Base-by-base conservation (phyloP, 2,329 filamentous ascomycete genomes). In the Colletotrichum destructivum region DNA sequence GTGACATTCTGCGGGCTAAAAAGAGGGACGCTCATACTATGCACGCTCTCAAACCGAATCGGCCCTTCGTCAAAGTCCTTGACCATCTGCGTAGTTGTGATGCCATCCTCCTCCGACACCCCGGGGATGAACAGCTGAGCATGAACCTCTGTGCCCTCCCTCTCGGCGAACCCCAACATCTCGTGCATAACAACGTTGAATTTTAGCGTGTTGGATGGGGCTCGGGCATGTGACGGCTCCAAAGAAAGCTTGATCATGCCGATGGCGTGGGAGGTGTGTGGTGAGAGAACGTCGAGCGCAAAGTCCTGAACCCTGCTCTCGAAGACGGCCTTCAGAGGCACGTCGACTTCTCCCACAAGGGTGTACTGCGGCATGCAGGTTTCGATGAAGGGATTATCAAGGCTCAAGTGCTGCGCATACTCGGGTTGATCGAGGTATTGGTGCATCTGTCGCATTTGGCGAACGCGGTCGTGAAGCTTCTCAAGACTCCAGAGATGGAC, bases 121-220 rank as follows among this genome's bases (percentile, higher is more conserved):
- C 95, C 95, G 7, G 96, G 94, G 47, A 99, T 92, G 79, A 98
- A 98, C n/a, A 99, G 89, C 82, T 98, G 95, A 1, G 95, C 96
- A 81, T 99, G 96, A 38, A 99, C 95, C 75, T 98, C 93, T 0
- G 94, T 97, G 16, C 96, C 96, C 84, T 99, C 96, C 73, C 96
- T 91, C 82, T 99, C 96, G 0, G 96, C 93, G 76, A 99, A 99
- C 1, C 96, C 96, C 46, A 96, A 85, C 83, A 99, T 90, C 79
- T 98, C 95, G 78, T 97, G 95, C 94, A 99, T 98, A 42, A 98
- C 95, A 6, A 98, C 95, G 77, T 98, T 99, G 84, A 99, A 99
- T 80, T 98, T 99, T 69, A 98, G 85, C 2, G 94, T 98, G 70
- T 94, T 96, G 15, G 94, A 93, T 16, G 96, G 96, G 4, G 95